A percentile compares a stretch with the other conserved stretches of the same genome.
These are phyloP conservation scores for Sutorius australiensis DNA, from an alignment of 768 basidiomycete genomes.

Conservation along the genomic window DNA sequence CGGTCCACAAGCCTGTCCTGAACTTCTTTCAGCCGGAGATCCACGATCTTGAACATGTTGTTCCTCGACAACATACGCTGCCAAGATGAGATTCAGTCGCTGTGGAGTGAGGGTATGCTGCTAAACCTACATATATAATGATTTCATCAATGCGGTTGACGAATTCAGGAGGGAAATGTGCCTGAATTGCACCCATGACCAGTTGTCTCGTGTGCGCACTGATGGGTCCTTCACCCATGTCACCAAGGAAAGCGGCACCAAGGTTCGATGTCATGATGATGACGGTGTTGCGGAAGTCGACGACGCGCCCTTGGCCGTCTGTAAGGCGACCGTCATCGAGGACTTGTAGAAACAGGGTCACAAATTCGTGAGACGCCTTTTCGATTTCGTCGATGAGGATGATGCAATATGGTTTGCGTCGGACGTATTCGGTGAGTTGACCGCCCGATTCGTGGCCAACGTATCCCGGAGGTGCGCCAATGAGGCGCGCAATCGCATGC, in stretches of 20 bases:
- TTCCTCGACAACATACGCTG: constrained; percentile 76
- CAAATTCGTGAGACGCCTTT: constrained; percentile 78
- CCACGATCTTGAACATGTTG: constrained; percentile 83
- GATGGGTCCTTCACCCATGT: constrained; percentile 70
- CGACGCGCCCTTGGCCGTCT: constrained; percentile 86
- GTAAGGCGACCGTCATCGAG: constrained; percentile 91
- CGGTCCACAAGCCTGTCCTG: constrained; percentile 73
- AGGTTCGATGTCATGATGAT: constrained; percentile 95
- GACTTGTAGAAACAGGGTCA: constrained; percentile 74
- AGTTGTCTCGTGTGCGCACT: constrained; percentile 53
- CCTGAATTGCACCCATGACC: constrained; percentile 77
- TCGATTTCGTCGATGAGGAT: constrained; percentile 87
- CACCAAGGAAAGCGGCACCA: constrained; percentile 72
- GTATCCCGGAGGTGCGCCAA: constrained; percentile 78
- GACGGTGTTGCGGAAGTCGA: constrained; percentile 87
- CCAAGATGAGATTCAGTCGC: constrained; percentile 28
- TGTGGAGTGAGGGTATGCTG: background rate
- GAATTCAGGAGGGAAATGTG: constrained; percentile 91
- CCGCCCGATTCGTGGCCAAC: constrained; percentile 89
- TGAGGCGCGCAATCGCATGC: constrained; percentile 68
- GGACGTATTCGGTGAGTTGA: constrained; percentile 89
- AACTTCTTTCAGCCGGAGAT: constrained; percentile 82
- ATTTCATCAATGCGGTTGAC: constrained; percentile 87
- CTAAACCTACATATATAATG: constrained; percentile 55
- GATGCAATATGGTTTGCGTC: constrained; percentile 86